Conservation (phyloP, 2,329 filamentous ascomycete species). For the Fusarium transvaalense region DNA sequence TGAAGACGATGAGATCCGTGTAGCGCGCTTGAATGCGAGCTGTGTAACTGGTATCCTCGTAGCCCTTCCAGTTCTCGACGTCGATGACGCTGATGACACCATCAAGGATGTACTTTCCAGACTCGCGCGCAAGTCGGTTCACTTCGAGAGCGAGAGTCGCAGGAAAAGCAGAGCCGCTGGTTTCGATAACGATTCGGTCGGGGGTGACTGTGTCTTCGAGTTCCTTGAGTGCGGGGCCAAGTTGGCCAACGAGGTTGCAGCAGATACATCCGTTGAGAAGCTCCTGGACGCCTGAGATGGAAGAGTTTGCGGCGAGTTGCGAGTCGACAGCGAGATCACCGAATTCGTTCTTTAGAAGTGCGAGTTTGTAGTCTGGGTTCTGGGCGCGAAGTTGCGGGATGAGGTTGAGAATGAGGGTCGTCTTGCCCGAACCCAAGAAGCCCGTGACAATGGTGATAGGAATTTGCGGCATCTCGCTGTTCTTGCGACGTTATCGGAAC, state of each 20-base stretch:
- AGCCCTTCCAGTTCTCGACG: slow-evolving; percentile 94
- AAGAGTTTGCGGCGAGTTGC: slow-evolving; percentile 83
- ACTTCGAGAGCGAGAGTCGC: slow-evolving; percentile 92
- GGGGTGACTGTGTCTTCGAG: slow-evolving; percentile 71
- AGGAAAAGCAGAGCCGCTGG: slow-evolving; percentile 87
- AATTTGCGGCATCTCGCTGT: slow-evolving; percentile 71
- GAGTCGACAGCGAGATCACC: slow-evolving; percentile 95
- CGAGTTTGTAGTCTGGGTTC: slow-evolving; percentile 83
- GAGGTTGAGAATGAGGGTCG: slow-evolving; percentile 93
- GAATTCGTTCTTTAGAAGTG: slow-evolving; percentile 97
- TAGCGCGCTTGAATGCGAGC: slow-evolving; percentile 89
- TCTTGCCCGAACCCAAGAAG: slow-evolving; percentile 96
- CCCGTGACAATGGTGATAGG: slow-evolving; percentile 96
- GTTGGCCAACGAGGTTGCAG: slow-evolving; percentile 96
- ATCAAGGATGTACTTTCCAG: slow-evolving; percentile 78
- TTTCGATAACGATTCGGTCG: slow-evolving; percentile 94
- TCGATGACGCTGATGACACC: slow-evolving; percentile 92
- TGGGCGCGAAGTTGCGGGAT: slow-evolving; percentile 86
- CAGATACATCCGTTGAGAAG: slow-evolving; percentile 98
- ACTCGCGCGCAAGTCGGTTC: slow-evolving; percentile 80
- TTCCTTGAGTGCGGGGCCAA: slow-evolving; percentile 82
- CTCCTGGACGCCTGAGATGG: slow-evolving; percentile 91
- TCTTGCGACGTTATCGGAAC: not conserved
- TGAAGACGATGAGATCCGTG: slow-evolving; percentile 90
- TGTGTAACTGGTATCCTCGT: slow-evolving; percentile 91